Base-by-base conservation (phyloP, 2,329 filamentous ascomycete genomes). In the Sporothrix mexicana region DNA sequence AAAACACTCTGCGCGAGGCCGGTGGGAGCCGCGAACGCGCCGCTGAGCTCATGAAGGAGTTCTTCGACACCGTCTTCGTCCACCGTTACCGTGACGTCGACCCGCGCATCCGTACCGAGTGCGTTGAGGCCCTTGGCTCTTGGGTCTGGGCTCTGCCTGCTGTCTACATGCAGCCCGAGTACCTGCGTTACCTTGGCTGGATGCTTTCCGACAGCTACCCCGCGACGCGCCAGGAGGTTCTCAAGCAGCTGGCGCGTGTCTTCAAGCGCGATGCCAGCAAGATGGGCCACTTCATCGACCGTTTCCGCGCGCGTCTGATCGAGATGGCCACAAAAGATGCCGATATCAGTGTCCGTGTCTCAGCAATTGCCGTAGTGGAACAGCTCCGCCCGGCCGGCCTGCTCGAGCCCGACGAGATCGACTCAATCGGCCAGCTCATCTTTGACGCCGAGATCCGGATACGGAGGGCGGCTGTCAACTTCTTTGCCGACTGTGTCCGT, bases 71-170 rank as follows among this genome's bases (percentile, higher is more conserved):
- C 1, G 91, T 98, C 64, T 99, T 97, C 79, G 92, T 98, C 43
- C 95, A 99, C 81, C 91, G 96, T 66, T 99, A 98, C 81, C 93
- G 96, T 74, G 96, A 99, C 79, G 90, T 98, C 43, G 96, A 99
- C 78, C 90, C 93, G 7, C 93, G 90, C 77, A 97, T 99, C 76
- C 90, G 96, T 70, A 90, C 92, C 0, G 95, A 98, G 78, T 98
- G 95, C 79, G 91, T 97, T 30, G 90, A 92, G 75, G 93, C 94
- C 15, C 86, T 99, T 9, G 94, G 95, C 41, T 88, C 90, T 55
- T 99, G 96, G 96, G 97, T 98, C 77, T 88, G 91, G 79, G 88
- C 88, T 12, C 89, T 97, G 69, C 93, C 95, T 1, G 93, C 94
- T 64, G 88, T 93, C 62, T 99, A 97, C 82, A 93, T 98, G 80